Base-by-base conservation (phyloP, 306 rosid genomes). In the Medicago arabica region DNA sequence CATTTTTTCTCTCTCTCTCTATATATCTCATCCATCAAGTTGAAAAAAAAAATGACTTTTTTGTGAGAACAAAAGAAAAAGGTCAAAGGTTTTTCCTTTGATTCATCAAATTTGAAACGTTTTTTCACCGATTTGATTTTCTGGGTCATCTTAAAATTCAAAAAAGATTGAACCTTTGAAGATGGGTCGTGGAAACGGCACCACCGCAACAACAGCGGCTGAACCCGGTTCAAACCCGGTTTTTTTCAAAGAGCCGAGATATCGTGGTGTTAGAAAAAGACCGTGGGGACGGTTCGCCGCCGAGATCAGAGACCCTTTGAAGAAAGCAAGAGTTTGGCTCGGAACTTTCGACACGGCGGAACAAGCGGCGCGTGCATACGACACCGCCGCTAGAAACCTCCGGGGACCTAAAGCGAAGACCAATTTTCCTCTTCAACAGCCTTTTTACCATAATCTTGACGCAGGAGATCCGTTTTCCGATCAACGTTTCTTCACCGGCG, bases 221-320 rank as follows among this genome's bases (percentile, higher is more conserved):
- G 51, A 21, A 15, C 38, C 77, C 57, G 77, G 58, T 28, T 16
- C 83, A 16, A 43, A 69, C 68, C 69, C 83, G 39, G 80, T 47
- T 79, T 64, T 83, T 12, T 77, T 59, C 81, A 76, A 67, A 53
- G 87, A 84, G 67, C 87, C 76, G 3, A 81, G 92, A 23, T 93
- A 86, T 67, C 72, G 98, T 47, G 98, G 98, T 13, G 97, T 93
- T 2, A 80, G 98, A 31, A 90, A 85, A 58, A 78, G 97, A 53
- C 98, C 97, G n/a, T 93, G 98, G 98, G 98, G 98, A 0, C 81
- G 97, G 71, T 93, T 89, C 83, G 97, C 98, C 15, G 98, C 98
- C 25, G 98, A 93, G 92, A 93, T 93, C 92, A 88, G 98, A 79
- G 98, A 93, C 83, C 97, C 97, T 2, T 66, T 89, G 90, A 91